Evolutionary conservation across 2,329 filamentous ascomycete genomes (phyloP), one percentile per base, ranked within the genome.

Genomic region (Alternaria postmessia): DNA sequence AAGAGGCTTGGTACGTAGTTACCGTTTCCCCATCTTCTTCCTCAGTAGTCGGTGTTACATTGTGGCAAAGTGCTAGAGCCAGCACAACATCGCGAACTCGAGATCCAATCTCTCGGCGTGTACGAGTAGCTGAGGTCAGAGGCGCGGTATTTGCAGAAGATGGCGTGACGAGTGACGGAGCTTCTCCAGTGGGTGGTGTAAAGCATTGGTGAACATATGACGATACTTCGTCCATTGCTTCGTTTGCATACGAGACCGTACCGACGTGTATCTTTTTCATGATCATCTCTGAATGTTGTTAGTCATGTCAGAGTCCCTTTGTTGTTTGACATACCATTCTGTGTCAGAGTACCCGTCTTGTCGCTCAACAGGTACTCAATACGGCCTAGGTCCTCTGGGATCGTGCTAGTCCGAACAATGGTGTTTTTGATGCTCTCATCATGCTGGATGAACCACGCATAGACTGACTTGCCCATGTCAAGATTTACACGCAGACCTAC

Each of bases 231-330:
- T 98, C 95, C 95, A 99, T 99, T 9, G 95, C 94, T 75, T 99
- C 95, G 69, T 97, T 97, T 34, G 94, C 95, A 73, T 99, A 99
- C 1, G 94, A 98, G 1, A 98, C 95, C 9, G 95, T 99, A 9
- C 96, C 95, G 54, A 99, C 92, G 73, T 99, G 96, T 6, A 99
- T 94, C 80, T 99, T 99, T 76, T 96, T 97, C 86, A 99, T 90
- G 74, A 97, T 94, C 94, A 97, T 97, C 73, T 97, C 93, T 85
- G 49, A 28, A 16, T 4, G 47, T 68, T 64, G 59, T 75, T 55
- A 75, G 67, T 18, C n/a, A 14, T 24, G 69, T 54, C 66, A 3
- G 11, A 34, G 9, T 14, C 26, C n/a, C 5, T 16, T 30, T 9
- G 8, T 34, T 8, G 24, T n/a, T 30, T n/a, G 5, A 71, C 80